These are phyloP conservation scores for Ganoderma lucidum DNA, from an alignment of 1,284 basidiomycete genomes.

Conservation along the genomic window DNA sequence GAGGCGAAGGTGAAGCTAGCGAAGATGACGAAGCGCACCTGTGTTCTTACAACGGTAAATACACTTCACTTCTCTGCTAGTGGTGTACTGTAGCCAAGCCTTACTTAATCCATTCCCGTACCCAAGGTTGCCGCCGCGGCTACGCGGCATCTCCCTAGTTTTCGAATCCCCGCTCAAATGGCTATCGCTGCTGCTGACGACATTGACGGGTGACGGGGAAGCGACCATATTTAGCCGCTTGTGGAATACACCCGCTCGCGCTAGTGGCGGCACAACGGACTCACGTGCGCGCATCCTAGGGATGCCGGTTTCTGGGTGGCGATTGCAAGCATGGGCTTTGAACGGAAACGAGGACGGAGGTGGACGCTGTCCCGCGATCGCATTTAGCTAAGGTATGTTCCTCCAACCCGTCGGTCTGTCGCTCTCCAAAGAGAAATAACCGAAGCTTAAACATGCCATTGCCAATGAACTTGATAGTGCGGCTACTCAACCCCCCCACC, in stretches of 20 bases:
- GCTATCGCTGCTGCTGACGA: slow-evolving; percentile 14
- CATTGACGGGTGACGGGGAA: slow-evolving; percentile 21
- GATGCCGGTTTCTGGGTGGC: slow-evolving; percentile 57
- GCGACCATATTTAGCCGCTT: slow-evolving; percentile 30
- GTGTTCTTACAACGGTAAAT: no score
- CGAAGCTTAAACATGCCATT: not conserved
- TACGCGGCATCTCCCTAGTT: no score
- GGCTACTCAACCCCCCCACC: not conserved
- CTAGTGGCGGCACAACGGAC: slow-evolving; percentile 13
- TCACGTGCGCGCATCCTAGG: slow-evolving; percentile 43
- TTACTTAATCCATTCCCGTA: no score
- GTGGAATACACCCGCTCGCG: slow-evolving; percentile 25
- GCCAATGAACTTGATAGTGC: no score
- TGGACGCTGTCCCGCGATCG: slow-evolving; percentile 22
- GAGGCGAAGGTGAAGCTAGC: no score
- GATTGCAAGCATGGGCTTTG: slow-evolving; percentile 66
- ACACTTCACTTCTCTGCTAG: no score
- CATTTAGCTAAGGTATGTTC: not conserved
- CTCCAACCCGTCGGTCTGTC: not conserved
- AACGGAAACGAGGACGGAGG: slow-evolving; percentile 57
- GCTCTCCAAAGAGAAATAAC: slow-evolving; percentile 13
- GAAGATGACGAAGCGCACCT: no score
- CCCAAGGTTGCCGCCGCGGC: no score
- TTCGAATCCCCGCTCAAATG: slow-evolving; percentile 39
- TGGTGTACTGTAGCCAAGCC: no score